Evolutionary conservation across 768 basidiomycete species (phyloP), one percentile per base, ranked within the genome.

Genomic region (Tylopilus sp.): DNA sequence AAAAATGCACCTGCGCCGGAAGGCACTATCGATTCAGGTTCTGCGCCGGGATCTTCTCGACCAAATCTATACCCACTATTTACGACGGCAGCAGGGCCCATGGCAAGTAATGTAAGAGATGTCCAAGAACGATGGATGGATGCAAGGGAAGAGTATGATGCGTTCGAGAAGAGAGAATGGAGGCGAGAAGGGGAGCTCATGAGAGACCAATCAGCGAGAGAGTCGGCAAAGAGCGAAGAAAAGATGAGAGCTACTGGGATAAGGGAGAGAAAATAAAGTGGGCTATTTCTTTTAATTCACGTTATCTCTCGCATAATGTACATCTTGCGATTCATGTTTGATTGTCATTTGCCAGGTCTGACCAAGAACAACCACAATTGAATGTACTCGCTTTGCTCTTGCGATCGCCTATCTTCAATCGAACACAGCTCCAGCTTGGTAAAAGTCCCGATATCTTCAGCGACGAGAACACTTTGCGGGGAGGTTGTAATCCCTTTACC

Each of bases 101-200:
- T 84, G 53, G 70, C 72, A 46, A 80, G 78, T 29, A 76, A 77
- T 57, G 77, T 91, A 13, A 73, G 82, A 21, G 92, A 94, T 62
- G 83, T 95, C 7, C 94, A 98, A 68, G 95, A 98, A 66, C 75
- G 94, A 38, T 98, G 95, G 94, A 70, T 96, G n/a, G 92, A 97
- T 60, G 82, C 84, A 7, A 80, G 78, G 56, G 89, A 91, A 25
- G 81, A 79, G 41, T 97, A 84, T 71, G 94, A 97, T 68, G 86
- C 85, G 40, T 86, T 76, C 62, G 92, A 98, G 72, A 84, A 74
- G 63, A 76, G 67, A 61, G 79, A 86, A 60, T 95, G 92, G 93
- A 74, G 83, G 58, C 78, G 75, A 52, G 88, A 92, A 64, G 90
- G 86, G 0, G 84, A 88, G 64, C 36, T 55, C 7, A 34, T 65